Percentiles rank a stretch among this genome's conserved stretches.
Conservation (phyloP, 192 early-diverging fungal genomes). For the Lobosporangium transversale region DNA sequence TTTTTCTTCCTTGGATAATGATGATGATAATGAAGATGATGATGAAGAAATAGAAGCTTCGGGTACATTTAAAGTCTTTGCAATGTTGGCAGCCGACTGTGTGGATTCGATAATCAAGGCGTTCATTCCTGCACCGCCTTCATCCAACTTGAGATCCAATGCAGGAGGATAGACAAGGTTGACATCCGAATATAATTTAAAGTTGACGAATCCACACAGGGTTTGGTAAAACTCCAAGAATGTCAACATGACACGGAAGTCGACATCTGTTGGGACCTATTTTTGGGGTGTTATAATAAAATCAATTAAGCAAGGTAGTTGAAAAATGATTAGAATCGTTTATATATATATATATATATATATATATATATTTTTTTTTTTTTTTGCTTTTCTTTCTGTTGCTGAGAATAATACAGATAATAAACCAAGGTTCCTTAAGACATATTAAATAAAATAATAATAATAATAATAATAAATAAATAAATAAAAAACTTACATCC, state of each 20-base stretch:
- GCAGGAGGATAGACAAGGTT: slow-evolving; percentile 94
- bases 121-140: slow-evolving; percentile 72
- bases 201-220: slow-evolving; percentile 94
- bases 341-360: no score
- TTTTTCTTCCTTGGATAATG: slow-evolving; percentile 55
- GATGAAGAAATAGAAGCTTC: slow-evolving; percentile 2
- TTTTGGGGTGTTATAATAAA: not conserved
- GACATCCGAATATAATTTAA: slow-evolving; percentile 85
- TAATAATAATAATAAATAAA: not conserved
- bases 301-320: not conserved
- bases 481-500: slow-evolving; percentile 56
- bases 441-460: not conserved
- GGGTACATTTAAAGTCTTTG: slow-evolving; percentile 39
- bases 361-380: no score
- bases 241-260: slow-evolving; percentile 96
- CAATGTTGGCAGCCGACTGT: slow-evolving; percentile 51
- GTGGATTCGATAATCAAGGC: slow-evolving; percentile 72
- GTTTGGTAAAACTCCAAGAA: slow-evolving; percentile 97
- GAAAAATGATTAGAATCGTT: no score
- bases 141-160: slow-evolving; percentile 71
- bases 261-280: slow-evolving; percentile 90
- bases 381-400: no score
- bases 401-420: no score
- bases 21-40: slow-evolving; percentile 22
- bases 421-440: not conserved